Evolutionary conservation across 2,329 filamentous ascomycete genomes (phyloP), one percentile per base, ranked within the genome.

Genomic region (Aspergillus sp.): DNA sequence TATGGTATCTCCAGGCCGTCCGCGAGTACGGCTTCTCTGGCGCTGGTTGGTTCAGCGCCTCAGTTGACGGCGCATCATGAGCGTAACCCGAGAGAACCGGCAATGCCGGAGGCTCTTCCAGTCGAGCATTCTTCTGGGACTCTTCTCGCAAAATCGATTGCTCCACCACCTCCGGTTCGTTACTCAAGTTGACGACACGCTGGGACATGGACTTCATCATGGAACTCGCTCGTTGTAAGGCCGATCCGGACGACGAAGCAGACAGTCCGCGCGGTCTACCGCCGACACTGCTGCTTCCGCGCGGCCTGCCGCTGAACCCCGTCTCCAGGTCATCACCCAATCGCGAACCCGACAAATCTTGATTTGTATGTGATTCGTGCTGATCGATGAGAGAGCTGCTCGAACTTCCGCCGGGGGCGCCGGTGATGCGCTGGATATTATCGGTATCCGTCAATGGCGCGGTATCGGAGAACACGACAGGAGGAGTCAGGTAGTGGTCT

Each of bases 181-280:
- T 95, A 73, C 91, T 96, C 63, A 99, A 83, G 66, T 97, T 97
- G 65, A 99, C 94, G 51, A 99, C 92, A 76, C 94, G 90, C 75
- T 96, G 92, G 30, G 95, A 97, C 85, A 99, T 95, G 60, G 84
- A 85, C 58, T 88, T 83, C 72, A 92, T 83, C 62, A 91, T 89
- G 8, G 88, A 89, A 42, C 88, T 83, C 55, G 88, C 88, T 60
- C 84, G 80, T 20, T 81, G 82, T 48, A 92, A 70, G 16, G 88
- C 86, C 22, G 72, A 73, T 17, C 82, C 82, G 10, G 83, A 80
- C 8, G 82, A 79, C 16, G 85, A 86, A 2, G 82, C 77, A 2
- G 86, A 84, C 36, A 86, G 77, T 41, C 87, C 87, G 42, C 80
- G 76, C 48, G 73, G 69, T 45, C 72, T 62, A 30, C 62, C 63